Percentiles rank a stretch among this genome's conserved stretches.
phyloP scores from a whole-genome alignment of 2,329 filamentous ascomycete genomes.

The Calycina herbarum region DNA sequence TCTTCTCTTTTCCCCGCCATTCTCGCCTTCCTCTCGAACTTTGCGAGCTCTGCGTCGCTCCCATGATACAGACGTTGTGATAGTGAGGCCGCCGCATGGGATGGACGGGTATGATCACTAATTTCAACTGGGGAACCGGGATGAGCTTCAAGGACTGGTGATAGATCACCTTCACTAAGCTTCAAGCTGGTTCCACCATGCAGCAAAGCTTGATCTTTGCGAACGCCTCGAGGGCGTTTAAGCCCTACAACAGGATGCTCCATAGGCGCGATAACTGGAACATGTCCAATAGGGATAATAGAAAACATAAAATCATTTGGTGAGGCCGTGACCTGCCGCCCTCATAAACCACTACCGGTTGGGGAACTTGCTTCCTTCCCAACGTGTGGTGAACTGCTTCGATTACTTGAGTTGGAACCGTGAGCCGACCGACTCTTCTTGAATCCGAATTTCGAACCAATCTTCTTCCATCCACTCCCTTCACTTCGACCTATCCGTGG shows the following conservation, averaged over 20 bases:
- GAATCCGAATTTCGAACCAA: conserved; percentile 61
- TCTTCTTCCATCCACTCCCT: conserved; percentile 62
- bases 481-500: conserved; percentile 26
- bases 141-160: conserved; percentile 36
- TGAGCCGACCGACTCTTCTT: conserved; percentile 50
- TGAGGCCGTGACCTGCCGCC: conserved; percentile 57
- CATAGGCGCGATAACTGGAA: conserved; percentile 31
- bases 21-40: conserved; percentile 27
- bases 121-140: conserved; percentile 37
- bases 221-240: conserved; percentile 24
- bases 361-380: conserved; percentile 40
- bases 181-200: conserved; percentile 34
- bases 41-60: conserved; percentile 28
- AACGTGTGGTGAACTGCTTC: conserved; percentile 39
- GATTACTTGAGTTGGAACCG: conserved; percentile 45
- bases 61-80: conserved; percentile 31
- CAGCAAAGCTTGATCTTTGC: conserved; percentile 26
- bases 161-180: conserved; percentile 33
- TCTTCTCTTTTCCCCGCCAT: conserved; percentile 30
- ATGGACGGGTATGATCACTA: conserved; percentile 29
- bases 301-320: conserved; percentile 38
- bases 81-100: conserved; percentile 28
- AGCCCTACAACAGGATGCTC: conserved; percentile 29
- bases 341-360: conserved; percentile 51
- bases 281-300: conserved; percentile 28